Percentiles rank a stretch among this genome's conserved stretches.
Conservation (phyloP, 2,329 filamentous ascomycete species). For the Beauveria medogensis region DNA sequence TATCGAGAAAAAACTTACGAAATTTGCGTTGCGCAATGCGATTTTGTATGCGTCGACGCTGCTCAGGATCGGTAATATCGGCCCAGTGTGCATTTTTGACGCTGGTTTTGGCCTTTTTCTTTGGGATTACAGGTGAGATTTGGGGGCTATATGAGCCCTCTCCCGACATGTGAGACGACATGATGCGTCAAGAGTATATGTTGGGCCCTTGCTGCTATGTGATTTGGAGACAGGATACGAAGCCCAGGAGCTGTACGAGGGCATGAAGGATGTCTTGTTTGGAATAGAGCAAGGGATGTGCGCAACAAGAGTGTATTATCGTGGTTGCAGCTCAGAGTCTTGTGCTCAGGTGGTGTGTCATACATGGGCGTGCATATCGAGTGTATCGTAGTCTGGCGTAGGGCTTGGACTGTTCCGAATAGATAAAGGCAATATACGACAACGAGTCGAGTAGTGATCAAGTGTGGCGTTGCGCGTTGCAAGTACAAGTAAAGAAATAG, state of each 20-base stretch:
- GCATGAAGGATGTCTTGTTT: not conserved
- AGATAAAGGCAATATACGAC: not conserved
- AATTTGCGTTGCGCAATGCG: constrained; percentile 69
- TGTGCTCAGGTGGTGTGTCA: not conserved
- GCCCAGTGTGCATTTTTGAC: constrained; percentile 57
- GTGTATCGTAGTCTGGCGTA: not conserved
- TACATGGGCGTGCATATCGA: not conserved
- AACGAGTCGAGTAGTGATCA: not conserved
- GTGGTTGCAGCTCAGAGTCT: not conserved
- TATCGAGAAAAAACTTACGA: constrained; percentile 39
- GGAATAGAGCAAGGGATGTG: not conserved
- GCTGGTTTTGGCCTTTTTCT: constrained; percentile 32
- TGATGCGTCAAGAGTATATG: not conserved
- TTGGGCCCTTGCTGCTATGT: not conserved
- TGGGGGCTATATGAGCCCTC: constrained; percentile 16
- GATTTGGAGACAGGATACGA: not conserved
- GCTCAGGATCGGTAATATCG: constrained; percentile 59
- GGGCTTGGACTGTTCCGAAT: not conserved
- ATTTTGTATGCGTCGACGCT: constrained; percentile 68
- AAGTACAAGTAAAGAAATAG: not conserved
- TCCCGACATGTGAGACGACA: not conserved
- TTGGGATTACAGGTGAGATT: constrained; percentile 23
- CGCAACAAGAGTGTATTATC: too few relatives aligned
- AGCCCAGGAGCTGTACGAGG: not conserved
- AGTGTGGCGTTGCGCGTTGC: not conserved